These are phyloP conservation scores for Xylaria sp. DNA, from an alignment of 2,329 filamentous ascomycete species.

Conservation along the genomic window DNA sequence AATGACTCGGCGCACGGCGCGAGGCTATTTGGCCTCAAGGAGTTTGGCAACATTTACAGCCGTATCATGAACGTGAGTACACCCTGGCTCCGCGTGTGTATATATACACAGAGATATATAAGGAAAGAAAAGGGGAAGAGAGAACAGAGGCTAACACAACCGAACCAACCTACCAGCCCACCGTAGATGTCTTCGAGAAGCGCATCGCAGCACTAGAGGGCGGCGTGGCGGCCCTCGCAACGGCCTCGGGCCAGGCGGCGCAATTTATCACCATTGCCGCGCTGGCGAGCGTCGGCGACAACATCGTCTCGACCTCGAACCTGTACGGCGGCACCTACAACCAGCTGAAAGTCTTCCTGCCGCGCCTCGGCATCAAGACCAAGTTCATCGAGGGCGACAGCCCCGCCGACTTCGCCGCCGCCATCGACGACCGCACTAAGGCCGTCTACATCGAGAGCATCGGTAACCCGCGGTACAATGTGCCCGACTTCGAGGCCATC, in stretches of 20 bases:
- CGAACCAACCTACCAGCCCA: conserved; percentile 69
- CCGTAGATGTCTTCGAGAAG: conserved; percentile 96
- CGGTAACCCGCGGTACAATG: conserved; percentile 92
- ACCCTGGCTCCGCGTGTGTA: not conserved
- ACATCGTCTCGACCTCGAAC: conserved; percentile 91
- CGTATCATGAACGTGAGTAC: conserved; percentile 85
- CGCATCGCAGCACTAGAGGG: conserved; percentile 95
- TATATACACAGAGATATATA: too few relatives aligned
- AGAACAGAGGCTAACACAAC: not conserved
- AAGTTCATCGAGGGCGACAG: conserved; percentile 89
- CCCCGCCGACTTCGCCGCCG: conserved; percentile 79
- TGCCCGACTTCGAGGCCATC: conserved; percentile 90
- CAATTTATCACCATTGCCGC: conserved; percentile 91
- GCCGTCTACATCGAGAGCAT: conserved; percentile 92
- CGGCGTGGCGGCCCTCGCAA: conserved; percentile 85
- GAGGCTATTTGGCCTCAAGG: conserved; percentile 94
- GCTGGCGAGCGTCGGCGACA: conserved; percentile 88
- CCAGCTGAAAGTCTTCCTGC: conserved; percentile 91
- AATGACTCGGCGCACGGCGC: conserved; percentile 97
- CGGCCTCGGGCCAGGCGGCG: conserved; percentile 87
- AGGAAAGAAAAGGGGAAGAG: not conserved
- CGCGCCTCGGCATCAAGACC: conserved; percentile 85
- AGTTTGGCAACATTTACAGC: conserved; percentile 97
- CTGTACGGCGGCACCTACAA: conserved; percentile 97
- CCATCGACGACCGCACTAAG: conserved; percentile 94